These are phyloP conservation scores for Eucalyptus regnans DNA, from an alignment of 345 rosid species.

Conservation along the genomic window DNA sequence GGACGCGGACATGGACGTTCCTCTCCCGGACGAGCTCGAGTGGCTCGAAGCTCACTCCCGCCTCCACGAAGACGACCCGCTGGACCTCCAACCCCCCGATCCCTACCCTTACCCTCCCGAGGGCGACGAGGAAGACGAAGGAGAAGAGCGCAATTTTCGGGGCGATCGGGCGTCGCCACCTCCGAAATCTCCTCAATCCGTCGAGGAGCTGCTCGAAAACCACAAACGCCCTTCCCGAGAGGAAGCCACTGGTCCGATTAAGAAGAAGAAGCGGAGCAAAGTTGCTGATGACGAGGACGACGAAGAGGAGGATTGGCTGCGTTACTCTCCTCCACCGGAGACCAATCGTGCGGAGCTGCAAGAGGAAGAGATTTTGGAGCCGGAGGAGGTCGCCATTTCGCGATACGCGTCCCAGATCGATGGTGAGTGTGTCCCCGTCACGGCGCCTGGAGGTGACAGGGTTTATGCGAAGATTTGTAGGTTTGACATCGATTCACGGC, in stretches of 20 bases:
- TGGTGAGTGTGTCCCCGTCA: conserved; percentile 78
- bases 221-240: conserved; percentile 44
- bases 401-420: conserved; percentile 65
- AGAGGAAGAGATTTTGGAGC: conserved; percentile 9
- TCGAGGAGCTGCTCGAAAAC: background rate
- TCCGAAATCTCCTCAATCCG: conserved; percentile 3
- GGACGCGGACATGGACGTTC: conserved; percentile 61
- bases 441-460: conserved; percentile 79
- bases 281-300: background rate
- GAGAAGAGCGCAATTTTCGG: background rate
- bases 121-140: background rate
- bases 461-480: conserved; percentile 71
- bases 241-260: conserved; percentile 1
- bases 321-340: conserved; percentile 30
- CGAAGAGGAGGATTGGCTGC: conserved; percentile 58
- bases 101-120: conserved; percentile 15
- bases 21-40: conserved; percentile 83
- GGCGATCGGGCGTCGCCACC: background rate
- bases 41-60: conserved; percentile 65
- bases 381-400: conserved; percentile 41
- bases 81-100: conserved; percentile 20
- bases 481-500: conserved; percentile 18
- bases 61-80: conserved; percentile 30
- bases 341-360: background rate
- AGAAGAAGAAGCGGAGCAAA: conserved; percentile 54